Base-by-base conservation (phyloP, 176 grass and related monocot species). In the Elaeis guineensis region DNA sequence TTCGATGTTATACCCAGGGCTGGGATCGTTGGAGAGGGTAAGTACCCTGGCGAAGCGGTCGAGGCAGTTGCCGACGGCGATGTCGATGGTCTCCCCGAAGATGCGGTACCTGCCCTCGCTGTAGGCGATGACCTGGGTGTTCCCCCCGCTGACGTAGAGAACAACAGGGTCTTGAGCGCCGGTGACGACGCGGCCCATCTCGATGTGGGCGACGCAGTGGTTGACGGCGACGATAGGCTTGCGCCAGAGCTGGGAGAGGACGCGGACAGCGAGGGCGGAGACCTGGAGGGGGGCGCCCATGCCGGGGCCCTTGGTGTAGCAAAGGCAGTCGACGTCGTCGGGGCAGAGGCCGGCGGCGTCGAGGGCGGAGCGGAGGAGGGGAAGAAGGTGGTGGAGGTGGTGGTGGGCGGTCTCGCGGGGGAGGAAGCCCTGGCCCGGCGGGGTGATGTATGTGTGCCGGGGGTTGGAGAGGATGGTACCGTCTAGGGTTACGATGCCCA, bases 271-370 rank as follows among this genome's bases (percentile, higher is more conserved):
- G 2, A 83, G 72, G 30, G 93, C 87, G n/a, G 59, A 63, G 59
- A 98, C 78, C 93, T 98, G 93, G 56, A 98, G 93, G 19, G 87
- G 81, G 3, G 81, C 87, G 24, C 93, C 93, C 84, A 97, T 92
- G 73, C 84, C 93, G 15, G 93, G 93, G 4, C 87, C 93, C 19
- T 77, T 86, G 51, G 87, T 98, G 84, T 92, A 98, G 87, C 93
- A 91, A 51, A 98, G 54, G 75, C 87, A 98, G 69, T 83, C 72
- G 23, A 98, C 50, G 21, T 98, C 87, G 21, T 66, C 54, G 0
- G 84, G 78, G 52, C 78, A 58, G 63, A 83, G 62, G 1, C 30
- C 61, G 21, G 84, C 80, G 0, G 70, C 80, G 12, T 51, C 17
- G 17, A 92, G 84, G 23, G 93, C 81, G 1, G 66, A 51, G 30